These are phyloP conservation scores for Echinochloa phyllopogon DNA, from an alignment of 176 grass and related monocot species.

Conservation along the genomic window DNA sequence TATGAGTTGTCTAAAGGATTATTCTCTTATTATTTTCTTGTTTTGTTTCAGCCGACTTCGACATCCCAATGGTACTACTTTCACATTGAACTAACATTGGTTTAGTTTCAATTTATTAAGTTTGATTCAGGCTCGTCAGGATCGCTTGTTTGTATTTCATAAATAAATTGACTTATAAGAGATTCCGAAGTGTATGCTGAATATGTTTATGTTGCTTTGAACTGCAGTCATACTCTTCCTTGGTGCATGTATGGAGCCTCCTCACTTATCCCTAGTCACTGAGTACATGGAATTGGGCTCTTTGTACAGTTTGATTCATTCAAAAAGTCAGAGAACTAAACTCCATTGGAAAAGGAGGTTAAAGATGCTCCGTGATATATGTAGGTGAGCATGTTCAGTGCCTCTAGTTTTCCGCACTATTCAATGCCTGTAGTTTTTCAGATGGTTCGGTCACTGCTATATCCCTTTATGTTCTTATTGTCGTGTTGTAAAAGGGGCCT, in stretches of 20 bases:
- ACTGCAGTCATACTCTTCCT: slow-evolving; percentile 96
- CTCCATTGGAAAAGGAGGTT: slow-evolving; percentile 89
- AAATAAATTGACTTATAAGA: not conserved
- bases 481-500: slow-evolving; percentile 65
- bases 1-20: slow-evolving; percentile 36
- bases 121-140: slow-evolving; percentile 20
- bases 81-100: slow-evolving; percentile 17
- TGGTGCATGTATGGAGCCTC: slow-evolving; percentile 97
- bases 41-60: slow-evolving; percentile 86
- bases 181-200: slow-evolving; percentile 12
- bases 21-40: slow-evolving; percentile 30
- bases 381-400: slow-evolving; percentile 62
- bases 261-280: slow-evolving; percentile 88
- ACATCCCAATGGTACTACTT: slow-evolving; percentile 90
- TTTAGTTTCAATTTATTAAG: slow-evolving; percentile 37
- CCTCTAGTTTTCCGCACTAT: not conserved
- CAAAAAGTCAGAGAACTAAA: slow-evolving; percentile 74
- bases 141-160: slow-evolving; percentile 31
- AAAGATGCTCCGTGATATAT: slow-evolving; percentile 99
- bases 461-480: slow-evolving; percentile 27
- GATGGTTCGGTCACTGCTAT: not conserved
- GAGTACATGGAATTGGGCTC: slow-evolving; percentile 99
- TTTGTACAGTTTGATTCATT: slow-evolving; percentile 96
- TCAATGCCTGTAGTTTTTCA: slow-evolving; percentile 15
- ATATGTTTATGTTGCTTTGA: slow-evolving; percentile 40